Evolutionary conservation across 2,329 filamentous ascomycete genomes (phyloP).

Genomic region (Furcasterigmium furcatum): DNA sequence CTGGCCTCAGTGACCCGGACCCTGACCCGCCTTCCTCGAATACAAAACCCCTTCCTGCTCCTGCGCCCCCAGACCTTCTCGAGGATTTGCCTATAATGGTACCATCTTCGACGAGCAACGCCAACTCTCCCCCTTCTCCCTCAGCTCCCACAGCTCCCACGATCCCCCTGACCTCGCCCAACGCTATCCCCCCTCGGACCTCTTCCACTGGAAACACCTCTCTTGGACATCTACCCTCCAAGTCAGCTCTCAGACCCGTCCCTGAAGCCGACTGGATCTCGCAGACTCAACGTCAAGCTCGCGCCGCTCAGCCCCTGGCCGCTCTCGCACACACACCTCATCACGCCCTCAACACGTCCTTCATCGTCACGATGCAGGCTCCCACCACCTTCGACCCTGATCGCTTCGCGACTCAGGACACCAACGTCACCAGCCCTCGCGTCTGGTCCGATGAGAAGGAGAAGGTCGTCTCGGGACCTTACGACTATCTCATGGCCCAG

Average conservation of each 20-base stretch:
- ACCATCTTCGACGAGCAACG: background rate
- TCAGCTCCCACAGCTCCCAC: conserved; percentile 20
- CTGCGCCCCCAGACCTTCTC: background rate
- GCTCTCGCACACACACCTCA: conserved; percentile 24
- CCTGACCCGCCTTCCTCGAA: too few species aligned
- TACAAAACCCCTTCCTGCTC: too few species aligned
- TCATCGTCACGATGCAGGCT: conserved; percentile 31
- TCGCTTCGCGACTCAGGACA: conserved; percentile 52
- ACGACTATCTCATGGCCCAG: conserved; percentile 74
- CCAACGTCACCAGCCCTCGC: conserved; percentile 45
- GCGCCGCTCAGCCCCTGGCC: conserved; percentile 12
- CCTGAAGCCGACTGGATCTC: conserved; percentile 61
- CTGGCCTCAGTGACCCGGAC: too few species aligned
- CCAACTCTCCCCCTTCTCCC: conserved; percentile 12
- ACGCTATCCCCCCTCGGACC: conserved; percentile 69
- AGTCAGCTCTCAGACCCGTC: conserved; percentile 48
- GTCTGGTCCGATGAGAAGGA: conserved; percentile 75
- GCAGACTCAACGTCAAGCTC: conserved; percentile 25
- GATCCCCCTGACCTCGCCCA: conserved; percentile 38
- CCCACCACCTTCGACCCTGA: conserved; percentile 42
- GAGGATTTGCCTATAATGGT: background rate
- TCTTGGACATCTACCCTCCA: conserved; percentile 24
- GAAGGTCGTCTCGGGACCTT: conserved; percentile 72
- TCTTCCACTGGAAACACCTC: conserved; percentile 50
- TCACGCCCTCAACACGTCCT: conserved; percentile 18